Evolutionary conservation across 2,329 filamentous ascomycete species (phyloP).

Genomic region (Ascosphaera aggregata): DNA sequence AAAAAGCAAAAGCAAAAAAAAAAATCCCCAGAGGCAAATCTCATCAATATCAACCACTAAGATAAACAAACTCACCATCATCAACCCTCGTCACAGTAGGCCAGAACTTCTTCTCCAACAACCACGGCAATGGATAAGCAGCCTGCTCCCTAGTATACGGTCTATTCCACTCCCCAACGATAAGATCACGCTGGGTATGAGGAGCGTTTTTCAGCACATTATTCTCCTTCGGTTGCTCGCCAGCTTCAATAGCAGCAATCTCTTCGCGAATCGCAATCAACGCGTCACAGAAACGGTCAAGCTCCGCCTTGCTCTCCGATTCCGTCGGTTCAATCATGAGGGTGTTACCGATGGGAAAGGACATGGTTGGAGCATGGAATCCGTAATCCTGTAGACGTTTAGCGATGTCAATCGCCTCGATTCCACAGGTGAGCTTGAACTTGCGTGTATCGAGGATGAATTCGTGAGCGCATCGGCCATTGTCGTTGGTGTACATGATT

Average conservation of each 20-base stretch:
- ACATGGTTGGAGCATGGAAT: constrained; percentile 95
- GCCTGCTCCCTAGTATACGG: constrained; percentile 60
- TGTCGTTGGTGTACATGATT: constrained; percentile 80
- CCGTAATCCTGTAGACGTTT: constrained; percentile 95
- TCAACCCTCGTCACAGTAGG: constrained; percentile 67
- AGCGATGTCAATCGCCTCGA: constrained; percentile 87
- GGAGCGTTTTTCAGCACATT: constrained; percentile 83
- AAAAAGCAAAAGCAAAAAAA: constrained; percentile 4
- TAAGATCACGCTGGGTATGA: constrained; percentile 61
- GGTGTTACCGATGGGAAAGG: constrained; percentile 82
- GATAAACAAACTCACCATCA: constrained; percentile 41
- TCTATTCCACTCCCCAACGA: constrained; percentile 58
- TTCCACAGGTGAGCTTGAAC: constrained; percentile 59
- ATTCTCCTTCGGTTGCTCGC: constrained; percentile 45
- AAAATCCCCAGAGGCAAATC: too few species aligned
- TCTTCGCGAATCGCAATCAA: constrained; percentile 69
- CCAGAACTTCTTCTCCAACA: constrained; percentile 97
- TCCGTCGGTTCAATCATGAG: constrained; percentile 98
- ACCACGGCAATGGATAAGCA: constrained; percentile 60
- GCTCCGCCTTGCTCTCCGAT: constrained; percentile 73
- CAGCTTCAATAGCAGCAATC: constrained; percentile 63
- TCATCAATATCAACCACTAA: too few species aligned
- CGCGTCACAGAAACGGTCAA: constrained; percentile 82
- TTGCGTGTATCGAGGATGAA: constrained; percentile 80
- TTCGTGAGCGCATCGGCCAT: constrained; percentile 81